phyloP scores from a whole-genome alignment of 2,329 filamentous ascomycete genomes.

The Fusarium stilboides region DNA sequence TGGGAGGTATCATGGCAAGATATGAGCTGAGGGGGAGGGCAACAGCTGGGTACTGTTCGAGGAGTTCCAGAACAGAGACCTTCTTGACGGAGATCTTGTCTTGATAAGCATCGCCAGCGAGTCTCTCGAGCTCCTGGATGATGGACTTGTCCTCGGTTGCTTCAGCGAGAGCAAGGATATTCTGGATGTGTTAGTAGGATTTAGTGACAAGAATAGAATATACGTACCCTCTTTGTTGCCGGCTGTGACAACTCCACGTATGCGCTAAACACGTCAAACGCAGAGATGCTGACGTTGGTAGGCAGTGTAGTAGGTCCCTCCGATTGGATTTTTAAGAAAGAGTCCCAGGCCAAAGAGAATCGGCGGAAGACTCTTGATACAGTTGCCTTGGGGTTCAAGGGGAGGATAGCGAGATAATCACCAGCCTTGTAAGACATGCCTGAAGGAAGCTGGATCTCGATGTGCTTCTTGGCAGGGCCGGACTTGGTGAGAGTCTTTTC shows the following conservation, averaged over 20 bases:
- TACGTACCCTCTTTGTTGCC: slow-evolving; percentile 74
- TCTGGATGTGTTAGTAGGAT: slow-evolving; percentile 46
- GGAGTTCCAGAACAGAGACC: slow-evolving; percentile 76
- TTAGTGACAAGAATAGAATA: not conserved
- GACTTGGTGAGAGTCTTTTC: slow-evolving; percentile 43
- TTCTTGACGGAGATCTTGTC: slow-evolving; percentile 68
- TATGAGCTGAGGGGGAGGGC: slow-evolving; percentile 76
- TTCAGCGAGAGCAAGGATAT: slow-evolving; percentile 62
- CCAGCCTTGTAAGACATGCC: slow-evolving; percentile 78
- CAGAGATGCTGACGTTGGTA: slow-evolving; percentile 70
- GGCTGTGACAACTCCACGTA: slow-evolving; percentile 83
- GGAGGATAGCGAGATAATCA: slow-evolving; percentile 83
- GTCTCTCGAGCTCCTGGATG: slow-evolving; percentile 60
- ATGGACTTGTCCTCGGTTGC: slow-evolving; percentile 63
- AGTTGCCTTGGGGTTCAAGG: slow-evolving; percentile 75
- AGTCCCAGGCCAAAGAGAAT: slow-evolving; percentile 79
- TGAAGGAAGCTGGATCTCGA: slow-evolving; percentile 77
- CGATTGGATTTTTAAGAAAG: slow-evolving; percentile 73
- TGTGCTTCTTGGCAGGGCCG: slow-evolving; percentile 68
- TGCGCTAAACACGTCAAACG: slow-evolving; percentile 74
- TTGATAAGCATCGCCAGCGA: slow-evolving; percentile 65
- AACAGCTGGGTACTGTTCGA: slow-evolving; percentile 74
- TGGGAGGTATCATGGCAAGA: slow-evolving; percentile 80
- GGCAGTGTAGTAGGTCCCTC: slow-evolving; percentile 68
- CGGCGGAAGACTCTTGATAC: slow-evolving; percentile 75